Base-by-base conservation (phyloP, 345 rosid genomes). In the Arabidopsis arenosa region DNA sequence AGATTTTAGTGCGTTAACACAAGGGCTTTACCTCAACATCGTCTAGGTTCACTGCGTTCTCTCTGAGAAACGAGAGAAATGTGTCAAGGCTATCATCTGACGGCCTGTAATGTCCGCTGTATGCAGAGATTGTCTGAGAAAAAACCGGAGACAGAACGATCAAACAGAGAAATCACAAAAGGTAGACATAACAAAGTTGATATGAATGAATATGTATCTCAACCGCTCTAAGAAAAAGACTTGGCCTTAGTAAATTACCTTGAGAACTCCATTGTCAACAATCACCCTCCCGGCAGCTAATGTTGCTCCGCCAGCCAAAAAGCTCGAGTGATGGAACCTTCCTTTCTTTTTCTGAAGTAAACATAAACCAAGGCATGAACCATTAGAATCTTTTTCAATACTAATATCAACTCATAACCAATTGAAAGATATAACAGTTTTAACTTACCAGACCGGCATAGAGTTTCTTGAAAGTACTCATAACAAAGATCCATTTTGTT, bases 71-170 rank as follows among this genome's bases (percentile, higher is more conserved):
- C 54, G 86, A 83, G 18, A 86, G 58, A 79, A 94, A 88, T 77
- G 63, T 74, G 13, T 82, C 81, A 4, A 94, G 92, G 68, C 84
- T 86, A 48, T 86, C 92, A 39, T 89, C 93, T 28, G 90, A 85
- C 13, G 97, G 98, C 75, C 88, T 85, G 71, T 94, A 94, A 72
- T 94, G 98, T 48, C 98, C 98, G 53, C 98, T 94, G 47, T 94
- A 92, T 28, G 95, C 89, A 48, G 98, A 92, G 58, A 94, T 77
- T 60, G 89, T 82, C 98, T 94, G 85, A 83, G 72, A 68, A 59
- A 14, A n/a, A 32, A n/a, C 72, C n/a, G 5, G 6, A 65, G 44
- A 30, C 53, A 33, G 55, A 70, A 23, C 17, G 40, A 71, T 63
- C 44, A 57, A 59, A 13, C 48, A 60, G 40, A 65, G 48, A 68